Percentiles rank a stretch among this genome's conserved stretches.
Conservation (phyloP, 306 rosid species). For the Gynostemma pentaphyllum region DNA sequence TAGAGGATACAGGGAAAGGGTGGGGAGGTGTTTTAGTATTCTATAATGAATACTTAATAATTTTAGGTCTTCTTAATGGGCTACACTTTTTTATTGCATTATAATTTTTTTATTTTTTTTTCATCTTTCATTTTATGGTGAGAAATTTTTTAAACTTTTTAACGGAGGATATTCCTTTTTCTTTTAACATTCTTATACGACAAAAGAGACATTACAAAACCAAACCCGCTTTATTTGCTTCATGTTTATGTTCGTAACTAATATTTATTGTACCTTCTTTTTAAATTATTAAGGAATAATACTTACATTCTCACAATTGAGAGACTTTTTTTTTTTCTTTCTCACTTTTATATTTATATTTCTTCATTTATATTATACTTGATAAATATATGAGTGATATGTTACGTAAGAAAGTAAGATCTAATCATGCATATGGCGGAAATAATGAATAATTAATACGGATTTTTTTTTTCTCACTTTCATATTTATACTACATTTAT, state of each 20-base stretch:
- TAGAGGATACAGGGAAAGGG: slow-evolving; percentile 36
- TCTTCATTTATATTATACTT: no score
- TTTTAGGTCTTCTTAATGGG: slow-evolving; percentile 67
- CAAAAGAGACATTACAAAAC: slow-evolving; percentile 8
- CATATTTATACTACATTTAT: no score
- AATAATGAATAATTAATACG: no score
- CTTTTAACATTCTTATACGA: background rate
- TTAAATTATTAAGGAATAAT: no score
- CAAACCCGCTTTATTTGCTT: slow-evolving; percentile 2
- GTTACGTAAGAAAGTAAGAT: no score
- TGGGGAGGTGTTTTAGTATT: slow-evolving; percentile 25
- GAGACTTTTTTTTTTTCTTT: no score
- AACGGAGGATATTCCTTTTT: background rate
- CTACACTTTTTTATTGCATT: slow-evolving; percentile 22
- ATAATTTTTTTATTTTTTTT: background rate
- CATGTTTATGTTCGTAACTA: background rate
- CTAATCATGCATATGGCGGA: no score
- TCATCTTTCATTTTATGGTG: background rate
- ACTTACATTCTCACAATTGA: no score
- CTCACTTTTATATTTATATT: no score
- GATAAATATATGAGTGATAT: no score
- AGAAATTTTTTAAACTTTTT: slow-evolving; percentile 15
- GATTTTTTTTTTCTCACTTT: no score
- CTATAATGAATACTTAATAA: slow-evolving; percentile 38
- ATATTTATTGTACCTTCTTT: slow-evolving; percentile 4